A percentile compares a stretch with the other conserved stretches of the same genome.
Evolutionary conservation across 768 basidiomycete species (phyloP).

Genomic region (Cystofilobasidium macerans): DNA sequence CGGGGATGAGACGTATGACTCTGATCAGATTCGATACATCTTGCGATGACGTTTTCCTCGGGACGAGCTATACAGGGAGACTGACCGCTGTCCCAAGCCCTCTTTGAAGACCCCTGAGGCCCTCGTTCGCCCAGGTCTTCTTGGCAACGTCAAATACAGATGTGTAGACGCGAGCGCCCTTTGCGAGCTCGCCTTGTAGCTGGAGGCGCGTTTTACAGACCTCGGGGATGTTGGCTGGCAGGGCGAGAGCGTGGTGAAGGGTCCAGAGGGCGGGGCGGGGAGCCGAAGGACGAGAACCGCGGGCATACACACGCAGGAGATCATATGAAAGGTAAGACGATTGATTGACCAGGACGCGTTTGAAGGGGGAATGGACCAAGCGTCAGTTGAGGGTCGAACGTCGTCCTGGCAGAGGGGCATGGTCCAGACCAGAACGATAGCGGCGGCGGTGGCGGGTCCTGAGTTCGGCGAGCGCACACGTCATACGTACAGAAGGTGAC

Average conservation of each 20-base stretch:
- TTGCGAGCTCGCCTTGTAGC: constrained; percentile 86
- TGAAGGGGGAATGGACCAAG: too few species aligned
- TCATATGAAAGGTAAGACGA: background rate
- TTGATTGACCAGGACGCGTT: background rate
- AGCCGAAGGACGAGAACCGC: constrained; percentile 28
- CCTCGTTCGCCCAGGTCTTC: constrained; percentile 85
- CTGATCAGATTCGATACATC: too few species aligned
- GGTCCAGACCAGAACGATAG: too few species aligned
- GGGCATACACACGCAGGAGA: background rate
- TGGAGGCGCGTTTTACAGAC: constrained; percentile 93
- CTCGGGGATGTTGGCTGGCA: constrained; percentile 34
- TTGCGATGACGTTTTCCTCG: too few species aligned
- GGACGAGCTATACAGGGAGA: constrained; percentile 21
- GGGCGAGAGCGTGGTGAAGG: background rate
- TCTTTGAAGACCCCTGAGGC: constrained; percentile 80
- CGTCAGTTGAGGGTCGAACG: too few species aligned
- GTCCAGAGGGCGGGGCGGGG: background rate
- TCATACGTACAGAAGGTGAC: constrained; percentile 42
- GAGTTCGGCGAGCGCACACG: too few species aligned
- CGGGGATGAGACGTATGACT: background rate
- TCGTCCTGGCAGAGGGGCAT: too few species aligned
- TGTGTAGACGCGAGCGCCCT: constrained; percentile 66
- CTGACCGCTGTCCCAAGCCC: constrained; percentile 80
- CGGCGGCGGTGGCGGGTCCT: too few species aligned
- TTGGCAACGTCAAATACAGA: constrained; percentile 66